A percentile compares a stretch with the other conserved stretches of the same genome.
phyloP scores from a whole-genome alignment of 73 alveolate species.

The Tetrahymena malaccensis region DNA sequence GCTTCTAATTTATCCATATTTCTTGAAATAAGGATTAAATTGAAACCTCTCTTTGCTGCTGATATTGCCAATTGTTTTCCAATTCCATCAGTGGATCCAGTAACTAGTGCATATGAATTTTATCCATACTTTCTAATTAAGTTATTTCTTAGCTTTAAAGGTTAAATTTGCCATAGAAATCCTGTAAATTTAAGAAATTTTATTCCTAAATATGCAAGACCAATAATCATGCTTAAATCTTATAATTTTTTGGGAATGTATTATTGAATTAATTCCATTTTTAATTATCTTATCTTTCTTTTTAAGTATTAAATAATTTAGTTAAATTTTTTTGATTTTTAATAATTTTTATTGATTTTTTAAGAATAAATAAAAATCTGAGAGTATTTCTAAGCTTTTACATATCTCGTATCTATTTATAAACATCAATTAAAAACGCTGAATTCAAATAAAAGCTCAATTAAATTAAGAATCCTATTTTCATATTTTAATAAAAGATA shows the following conservation, averaged over 20 bases:
- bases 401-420: no score
- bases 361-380: no score
- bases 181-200: not conserved
- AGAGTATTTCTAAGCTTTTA: no score
- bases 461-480: no score
- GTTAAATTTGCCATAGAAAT: not conserved
- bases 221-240: not conserved
- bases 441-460: no score
- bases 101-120: slow-evolving; percentile 29
- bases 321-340: no score
- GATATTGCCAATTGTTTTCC: slow-evolving; percentile 46
- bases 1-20: slow-evolving; percentile 28
- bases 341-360: no score
- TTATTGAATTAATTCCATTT: not conserved
- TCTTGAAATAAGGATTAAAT: slow-evolving; percentile 41
- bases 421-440: no score
- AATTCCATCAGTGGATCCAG: slow-evolving; percentile 61
- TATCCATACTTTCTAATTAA: not conserved
- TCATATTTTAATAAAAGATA: no score
- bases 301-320: no score
- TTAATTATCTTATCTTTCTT: not conserved
- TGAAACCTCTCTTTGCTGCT: slow-evolving; percentile 51
- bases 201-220: not conserved
- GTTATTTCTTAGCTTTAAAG: not conserved
- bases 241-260: not conserved